Percentiles rank a stretch among this genome's conserved stretches.
Evolutionary conservation across 495 filamentous ascomycete genomes (phyloP).

Genomic region (Pseudoneurospora amorphoporcata): DNA sequence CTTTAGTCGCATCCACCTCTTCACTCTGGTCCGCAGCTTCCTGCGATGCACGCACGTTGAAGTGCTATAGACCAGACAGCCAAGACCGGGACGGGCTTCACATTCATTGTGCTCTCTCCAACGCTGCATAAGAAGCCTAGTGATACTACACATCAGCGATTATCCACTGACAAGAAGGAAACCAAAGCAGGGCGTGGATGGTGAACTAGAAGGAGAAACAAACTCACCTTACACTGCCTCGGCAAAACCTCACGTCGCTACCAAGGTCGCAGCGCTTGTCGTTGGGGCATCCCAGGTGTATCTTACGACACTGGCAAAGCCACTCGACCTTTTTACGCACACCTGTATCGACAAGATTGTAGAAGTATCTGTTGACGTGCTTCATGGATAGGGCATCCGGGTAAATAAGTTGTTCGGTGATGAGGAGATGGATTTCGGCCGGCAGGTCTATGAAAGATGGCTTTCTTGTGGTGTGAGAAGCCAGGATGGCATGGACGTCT

Average conservation of each 20-base stretch:
- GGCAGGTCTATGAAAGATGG: slow-evolving; percentile 32
- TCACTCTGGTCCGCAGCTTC: slow-evolving; percentile 19
- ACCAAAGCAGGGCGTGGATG: neutral
- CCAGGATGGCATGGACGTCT: neutral
- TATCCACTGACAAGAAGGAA: neutral
- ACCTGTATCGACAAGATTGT: slow-evolving; percentile 53
- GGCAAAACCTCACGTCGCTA: slow-evolving; percentile 41
- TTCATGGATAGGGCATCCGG: slow-evolving; percentile 52
- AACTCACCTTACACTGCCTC: slow-evolving; percentile 40
- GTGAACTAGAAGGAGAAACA: neutral
- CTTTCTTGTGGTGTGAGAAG: neutral
- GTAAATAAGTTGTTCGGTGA: slow-evolving; percentile 42
- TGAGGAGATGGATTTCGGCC: slow-evolving; percentile 51
- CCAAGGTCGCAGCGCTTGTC: slow-evolving; percentile 39
- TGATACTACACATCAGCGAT: neutral
- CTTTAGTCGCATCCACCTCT: slow-evolving; percentile 26
- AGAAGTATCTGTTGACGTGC: slow-evolving; percentile 53
- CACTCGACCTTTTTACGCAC: slow-evolving; percentile 56
- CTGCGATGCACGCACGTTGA: slow-evolving; percentile 27
- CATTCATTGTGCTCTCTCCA: slow-evolving; percentile 44
- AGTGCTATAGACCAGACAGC: slow-evolving; percentile 43
- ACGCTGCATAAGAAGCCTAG: slow-evolving; percentile 41
- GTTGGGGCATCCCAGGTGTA: slow-evolving; percentile 43
- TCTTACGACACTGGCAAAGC: slow-evolving; percentile 47
- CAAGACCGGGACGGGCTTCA: slow-evolving; percentile 40